Evolutionary conservation across 352 stramenopile genomes (phyloP).

Genomic region (Globisporangium iwayamae): DNA sequence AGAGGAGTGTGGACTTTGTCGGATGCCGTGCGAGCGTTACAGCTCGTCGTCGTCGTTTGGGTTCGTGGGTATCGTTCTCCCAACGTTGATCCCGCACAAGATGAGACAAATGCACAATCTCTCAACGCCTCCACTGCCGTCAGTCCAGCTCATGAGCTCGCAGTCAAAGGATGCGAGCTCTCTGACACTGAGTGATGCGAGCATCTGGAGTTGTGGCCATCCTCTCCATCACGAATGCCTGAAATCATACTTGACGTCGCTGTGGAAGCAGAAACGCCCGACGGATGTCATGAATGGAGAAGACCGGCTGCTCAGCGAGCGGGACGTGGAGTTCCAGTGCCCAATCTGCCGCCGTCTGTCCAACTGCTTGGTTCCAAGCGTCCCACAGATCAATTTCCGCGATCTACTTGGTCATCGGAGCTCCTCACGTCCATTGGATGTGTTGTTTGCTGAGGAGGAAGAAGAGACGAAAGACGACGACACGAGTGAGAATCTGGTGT

Average conservation of each 20-base stretch:
- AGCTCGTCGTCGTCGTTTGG: slow-evolving; percentile 49
- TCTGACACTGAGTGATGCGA: slow-evolving; percentile 26
- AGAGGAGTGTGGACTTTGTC: slow-evolving; percentile 65
- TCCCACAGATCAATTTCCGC: slow-evolving; percentile 21
- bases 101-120: slow-evolving; percentile 14
- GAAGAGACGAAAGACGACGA: slow-evolving; percentile 38
- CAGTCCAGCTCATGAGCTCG: neutral
- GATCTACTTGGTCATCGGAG: slow-evolving; percentile 3
- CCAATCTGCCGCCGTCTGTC: slow-evolving; percentile 73
- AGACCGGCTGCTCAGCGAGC: slow-evolving; percentile 61
- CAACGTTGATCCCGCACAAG: slow-evolving; percentile 46
- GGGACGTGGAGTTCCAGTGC: slow-evolving; percentile 73
- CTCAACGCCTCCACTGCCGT: slow-evolving; percentile 4
- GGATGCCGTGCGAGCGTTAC: slow-evolving; percentile 44
- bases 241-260: slow-evolving; percentile 59
- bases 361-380: slow-evolving; percentile 61
- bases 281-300: slow-evolving; percentile 44
- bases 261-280: slow-evolving; percentile 60
- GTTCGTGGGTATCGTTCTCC: slow-evolving; percentile 66
- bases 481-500: slow-evolving; percentile 24
- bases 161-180: neutral
- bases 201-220: slow-evolving; percentile 74
- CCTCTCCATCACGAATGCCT: slow-evolving; percentile 66
- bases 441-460: slow-evolving; percentile 19
- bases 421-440: slow-evolving; percentile 15